Percentiles rank a stretch among this genome's conserved stretches.
phyloP scores from a whole-genome alignment of 768 basidiomycete genomes.

The Gloeophyllum trabeum region DNA sequence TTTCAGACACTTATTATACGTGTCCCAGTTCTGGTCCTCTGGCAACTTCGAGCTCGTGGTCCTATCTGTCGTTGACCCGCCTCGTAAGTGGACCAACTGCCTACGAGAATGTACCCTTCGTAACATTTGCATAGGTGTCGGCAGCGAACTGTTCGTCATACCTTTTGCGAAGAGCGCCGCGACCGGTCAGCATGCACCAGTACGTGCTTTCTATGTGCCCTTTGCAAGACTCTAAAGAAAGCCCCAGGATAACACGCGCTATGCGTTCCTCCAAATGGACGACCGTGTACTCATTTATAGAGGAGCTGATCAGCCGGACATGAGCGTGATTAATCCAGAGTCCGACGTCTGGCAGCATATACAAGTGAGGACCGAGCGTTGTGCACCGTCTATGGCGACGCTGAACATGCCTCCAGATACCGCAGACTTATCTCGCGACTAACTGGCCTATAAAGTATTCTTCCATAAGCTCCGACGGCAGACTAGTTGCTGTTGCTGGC shows the following conservation, averaged over 20 bases:
- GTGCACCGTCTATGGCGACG: background rate
- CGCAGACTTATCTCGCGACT: conserved; percentile 73
- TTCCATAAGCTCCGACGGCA: conserved; percentile 81
- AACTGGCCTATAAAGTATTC: conserved; percentile 96
- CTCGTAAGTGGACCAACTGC: too few species aligned
- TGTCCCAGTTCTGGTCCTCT: conserved; percentile 77
- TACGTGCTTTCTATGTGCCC: conserved; percentile 22
- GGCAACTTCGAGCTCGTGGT: conserved; percentile 86
- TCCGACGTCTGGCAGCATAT: conserved; percentile 98
- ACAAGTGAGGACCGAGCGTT: conserved; percentile 35
- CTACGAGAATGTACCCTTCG: too few species aligned
- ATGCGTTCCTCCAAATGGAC: conserved; percentile 92
- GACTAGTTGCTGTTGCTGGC: conserved; percentile 88
- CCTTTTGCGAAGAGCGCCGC: conserved; percentile 95
- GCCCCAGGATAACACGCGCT: conserved; percentile 82
- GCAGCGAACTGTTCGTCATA: conserved; percentile 71
- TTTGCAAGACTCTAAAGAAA: conserved; percentile 2
- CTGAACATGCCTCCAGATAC: conserved; percentile 44
- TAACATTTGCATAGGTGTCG: conserved; percentile 29
- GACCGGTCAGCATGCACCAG: conserved; percentile 84
- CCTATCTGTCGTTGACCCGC: too few species aligned
- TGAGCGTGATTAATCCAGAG: conserved; percentile 97
- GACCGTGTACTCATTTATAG: conserved; percentile 89
- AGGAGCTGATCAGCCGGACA: conserved; percentile 94
- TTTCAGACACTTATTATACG: conserved; percentile 1